These are phyloP conservation scores for Colletotrichum sidae DNA, from an alignment of 2,329 filamentous ascomycete species.

Conservation along the genomic window DNA sequence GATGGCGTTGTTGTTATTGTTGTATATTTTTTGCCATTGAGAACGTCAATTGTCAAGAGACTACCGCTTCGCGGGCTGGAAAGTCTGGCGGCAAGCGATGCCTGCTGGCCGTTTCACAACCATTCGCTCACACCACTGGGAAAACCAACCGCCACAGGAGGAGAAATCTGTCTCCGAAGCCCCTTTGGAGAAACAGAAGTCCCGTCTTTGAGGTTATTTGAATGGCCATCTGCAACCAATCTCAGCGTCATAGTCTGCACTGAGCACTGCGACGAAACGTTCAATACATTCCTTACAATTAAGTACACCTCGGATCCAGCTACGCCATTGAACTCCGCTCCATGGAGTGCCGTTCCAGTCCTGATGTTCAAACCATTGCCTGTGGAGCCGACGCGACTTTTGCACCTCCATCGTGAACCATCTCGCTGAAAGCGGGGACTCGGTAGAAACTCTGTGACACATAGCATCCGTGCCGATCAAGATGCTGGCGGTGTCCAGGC, in stretches of 20 bases:
- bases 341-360: conserved; percentile 24
- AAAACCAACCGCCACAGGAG: too few relatives aligned
- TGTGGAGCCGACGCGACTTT: neutral
- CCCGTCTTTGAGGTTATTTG: neutral
- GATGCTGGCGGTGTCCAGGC: conserved; percentile 64
- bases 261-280: conserved; percentile 34
- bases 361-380: conserved; percentile 13
- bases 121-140: too few relatives aligned
- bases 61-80: too few relatives aligned
- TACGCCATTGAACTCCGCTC: conserved; percentile 35
- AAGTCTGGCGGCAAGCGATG: too few relatives aligned
- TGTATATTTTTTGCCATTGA: too few relatives aligned
- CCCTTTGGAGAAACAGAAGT: too few relatives aligned
- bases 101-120: too few relatives aligned
- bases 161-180: too few relatives aligned
- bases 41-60: too few relatives aligned
- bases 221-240: conserved; percentile 24
- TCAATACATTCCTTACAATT: conserved; percentile 34
- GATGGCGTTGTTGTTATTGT: too few relatives aligned
- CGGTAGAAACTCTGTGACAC: neutral
- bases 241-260: conserved; percentile 33
- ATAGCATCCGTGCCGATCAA: neutral
- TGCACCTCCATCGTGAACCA: neutral
- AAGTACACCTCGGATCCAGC: conserved; percentile 33
- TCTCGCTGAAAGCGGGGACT: neutral